Evolutionary conservation across 2,329 filamentous ascomycete species (phyloP), one percentile per base, ranked within the genome.

Genomic region (Microcera coccophila): DNA sequence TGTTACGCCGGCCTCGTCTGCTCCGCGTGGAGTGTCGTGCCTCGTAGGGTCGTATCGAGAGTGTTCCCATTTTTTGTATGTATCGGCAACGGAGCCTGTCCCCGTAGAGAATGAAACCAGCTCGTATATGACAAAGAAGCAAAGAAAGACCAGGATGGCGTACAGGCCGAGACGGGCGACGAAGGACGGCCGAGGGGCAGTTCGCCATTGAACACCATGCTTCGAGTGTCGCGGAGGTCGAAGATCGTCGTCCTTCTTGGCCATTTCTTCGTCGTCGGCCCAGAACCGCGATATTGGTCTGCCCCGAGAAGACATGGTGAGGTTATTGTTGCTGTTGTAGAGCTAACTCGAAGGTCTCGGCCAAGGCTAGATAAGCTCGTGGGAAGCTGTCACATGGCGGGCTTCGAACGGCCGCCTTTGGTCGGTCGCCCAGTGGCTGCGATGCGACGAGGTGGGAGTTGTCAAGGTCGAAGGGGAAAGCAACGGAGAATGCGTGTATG

Each of bases 241-340:
- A 20, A 72, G 68, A 59, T 82, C 78, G 59, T 82, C 78, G 59
- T 81, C 71, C 63, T 79, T 81, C 63, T 82, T 82, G 39, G 72
- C 74, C 60, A 78, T 65, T 53, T 78, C 75, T 53, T 78, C 76
- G 52, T 79, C 72, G 56, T 66, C 71, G 45, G 71, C 60, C 62
- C 75, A 76, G 41, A 74, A 60, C 45, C 68, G 62, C 36, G 60
- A 58, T 42, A 54, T 45, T 36, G 62, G 50, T 48, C 60, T 61
- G 35, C 59, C 57, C 48, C 62, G 61, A 29, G 53, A 54, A 49
- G 63, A 64, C 69, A 76, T 73, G 46, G 59, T 69, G n/a, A 21
- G 44, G 41, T 15, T 21, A 43, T 22, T 12, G 43, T 44, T 21
- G 36, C 15, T 33, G 33, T n/a, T n/a, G n/a, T n/a, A n/a, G n/a